A percentile compares a stretch with the other conserved stretches of the same genome.
These are phyloP conservation scores for Cyberlindnera maclurae DNA, from an alignment of 805 yeast genomes.

Conservation along the genomic window DNA sequence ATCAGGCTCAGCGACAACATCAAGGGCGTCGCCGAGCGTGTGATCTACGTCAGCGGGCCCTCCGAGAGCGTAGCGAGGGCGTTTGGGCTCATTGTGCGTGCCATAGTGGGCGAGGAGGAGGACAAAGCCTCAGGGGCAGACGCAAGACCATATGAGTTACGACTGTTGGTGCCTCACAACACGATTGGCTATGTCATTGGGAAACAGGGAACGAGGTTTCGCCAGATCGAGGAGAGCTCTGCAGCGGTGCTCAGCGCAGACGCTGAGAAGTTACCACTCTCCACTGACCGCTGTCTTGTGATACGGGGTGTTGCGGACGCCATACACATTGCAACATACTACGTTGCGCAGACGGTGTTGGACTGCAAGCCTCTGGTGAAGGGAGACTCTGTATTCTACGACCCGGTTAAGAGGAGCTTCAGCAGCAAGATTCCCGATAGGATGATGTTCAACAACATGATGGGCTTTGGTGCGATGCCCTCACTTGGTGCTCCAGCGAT, in stretches of 20 bases:
- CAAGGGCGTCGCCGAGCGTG: conserved; percentile 65
- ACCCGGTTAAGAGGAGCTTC: conserved; percentile 34
- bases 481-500: background rate
- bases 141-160: conserved; percentile 48
- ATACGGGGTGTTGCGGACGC: conserved; percentile 82
- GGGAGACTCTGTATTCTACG: conserved; percentile 49
- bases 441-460: background rate
- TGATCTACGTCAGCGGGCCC: conserved; percentile 65
- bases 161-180: conserved; percentile 67
- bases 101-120: conserved; percentile 59
- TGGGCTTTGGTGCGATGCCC: background rate
- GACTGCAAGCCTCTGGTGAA: conserved; percentile 48
- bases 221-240: conserved; percentile 76
- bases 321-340: conserved; percentile 74
- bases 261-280: conserved; percentile 61
- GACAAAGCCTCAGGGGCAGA: conserved; percentile 51
- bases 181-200: conserved; percentile 80
- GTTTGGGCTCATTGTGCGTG: conserved; percentile 64
- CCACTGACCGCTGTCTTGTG: conserved; percentile 69
- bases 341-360: conserved; percentile 59
- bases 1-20: conserved; percentile 69
- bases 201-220: conserved; percentile 61
- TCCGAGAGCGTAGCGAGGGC: conserved; percentile 78
- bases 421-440: background rate
- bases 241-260: conserved; percentile 74